phyloP scores from a whole-genome alignment of 2,329 filamentous ascomycete genomes.

The Remersonia thermophila region DNA sequence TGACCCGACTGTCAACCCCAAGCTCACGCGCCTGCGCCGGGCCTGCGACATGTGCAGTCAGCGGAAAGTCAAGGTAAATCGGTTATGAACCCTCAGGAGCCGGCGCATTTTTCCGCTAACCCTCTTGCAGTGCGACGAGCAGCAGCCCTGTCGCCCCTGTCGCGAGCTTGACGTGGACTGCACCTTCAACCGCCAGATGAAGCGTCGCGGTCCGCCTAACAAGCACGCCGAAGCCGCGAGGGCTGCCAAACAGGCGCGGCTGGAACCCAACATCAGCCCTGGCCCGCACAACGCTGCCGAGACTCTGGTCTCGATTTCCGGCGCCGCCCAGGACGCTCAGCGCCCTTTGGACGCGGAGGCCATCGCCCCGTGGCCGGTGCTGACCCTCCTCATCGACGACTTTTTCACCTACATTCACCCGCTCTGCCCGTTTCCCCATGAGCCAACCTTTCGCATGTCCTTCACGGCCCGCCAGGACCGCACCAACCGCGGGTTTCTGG shows the following conservation, averaged over 20 bases:
- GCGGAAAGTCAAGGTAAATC: slow-evolving; percentile 43
- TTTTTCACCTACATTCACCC: slow-evolving; percentile 77
- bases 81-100: too few species aligned
- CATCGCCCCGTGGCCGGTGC: slow-evolving; percentile 56
- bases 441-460: slow-evolving; percentile 60
- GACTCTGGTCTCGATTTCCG: slow-evolving; percentile 34
- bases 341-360: slow-evolving; percentile 46
- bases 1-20: slow-evolving; percentile 16
- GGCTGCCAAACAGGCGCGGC: slow-evolving; percentile 36
- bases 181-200: slow-evolving; percentile 44
- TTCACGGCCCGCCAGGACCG: slow-evolving; percentile 56
- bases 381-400: slow-evolving; percentile 62
- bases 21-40: slow-evolving; percentile 43
- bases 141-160: slow-evolving; percentile 45
- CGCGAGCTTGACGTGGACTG: slow-evolving; percentile 45
- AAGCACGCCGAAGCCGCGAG: slow-evolving; percentile 45
- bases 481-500: slow-evolving; percentile 53
- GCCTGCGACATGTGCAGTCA: slow-evolving; percentile 51
- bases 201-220: slow-evolving; percentile 46
- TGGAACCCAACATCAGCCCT: slow-evolving; percentile 22
- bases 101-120: slow-evolving; percentile 3
- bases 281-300: slow-evolving; percentile 35
- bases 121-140: slow-evolving; percentile 38
- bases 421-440: slow-evolving; percentile 64
- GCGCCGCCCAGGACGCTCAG: slow-evolving; percentile 21